Evolutionary conservation across 371 early-diverging fungal species (phyloP).

Genomic region (Homolaphlyctis polyrhiza): DNA sequence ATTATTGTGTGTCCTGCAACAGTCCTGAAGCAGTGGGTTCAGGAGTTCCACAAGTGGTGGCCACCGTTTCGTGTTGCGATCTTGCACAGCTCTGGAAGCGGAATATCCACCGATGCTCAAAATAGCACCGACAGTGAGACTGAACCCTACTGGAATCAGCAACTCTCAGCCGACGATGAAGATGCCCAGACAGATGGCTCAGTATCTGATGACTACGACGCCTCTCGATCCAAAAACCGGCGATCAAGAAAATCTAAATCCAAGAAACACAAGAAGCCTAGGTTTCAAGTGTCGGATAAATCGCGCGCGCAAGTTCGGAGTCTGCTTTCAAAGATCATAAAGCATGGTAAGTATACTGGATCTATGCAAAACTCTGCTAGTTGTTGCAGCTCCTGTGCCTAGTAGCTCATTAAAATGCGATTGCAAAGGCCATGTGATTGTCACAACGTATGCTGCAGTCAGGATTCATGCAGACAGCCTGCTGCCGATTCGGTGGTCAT

Average conservation of each 20-base stretch:
- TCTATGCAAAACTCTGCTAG: not conserved
- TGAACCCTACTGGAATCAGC: not conserved
- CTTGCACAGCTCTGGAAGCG: slow-evolving; percentile 80
- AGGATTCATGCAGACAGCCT: slow-evolving; percentile 63
- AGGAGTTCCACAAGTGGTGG: slow-evolving; percentile 94
- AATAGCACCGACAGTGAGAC: too few relatives aligned
- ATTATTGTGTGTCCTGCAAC: slow-evolving; percentile 95
- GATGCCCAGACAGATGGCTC: not conserved
- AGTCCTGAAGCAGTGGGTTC: slow-evolving; percentile 93
- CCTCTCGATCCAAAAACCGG: not conserved
- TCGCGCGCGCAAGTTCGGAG: not conserved
- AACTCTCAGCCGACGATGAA: not conserved
- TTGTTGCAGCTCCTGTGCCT: too few relatives aligned
- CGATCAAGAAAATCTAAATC: not conserved
- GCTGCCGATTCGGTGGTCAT: slow-evolving; percentile 75
- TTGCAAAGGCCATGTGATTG: slow-evolving; percentile 69
- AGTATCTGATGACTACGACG: not conserved
- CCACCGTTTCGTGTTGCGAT: slow-evolving; percentile 88
- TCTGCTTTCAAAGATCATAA: not conserved
- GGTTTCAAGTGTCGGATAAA: not conserved
- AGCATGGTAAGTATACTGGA: not conserved
- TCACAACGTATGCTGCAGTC: slow-evolving; percentile 85
- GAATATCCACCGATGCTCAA: slow-evolving; percentile 36
- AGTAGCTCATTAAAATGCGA: too few relatives aligned
- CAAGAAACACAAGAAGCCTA: not conserved